Base-by-base conservation (phyloP, 345 rosid species). In the Raphanus raphanistrum region DNA sequence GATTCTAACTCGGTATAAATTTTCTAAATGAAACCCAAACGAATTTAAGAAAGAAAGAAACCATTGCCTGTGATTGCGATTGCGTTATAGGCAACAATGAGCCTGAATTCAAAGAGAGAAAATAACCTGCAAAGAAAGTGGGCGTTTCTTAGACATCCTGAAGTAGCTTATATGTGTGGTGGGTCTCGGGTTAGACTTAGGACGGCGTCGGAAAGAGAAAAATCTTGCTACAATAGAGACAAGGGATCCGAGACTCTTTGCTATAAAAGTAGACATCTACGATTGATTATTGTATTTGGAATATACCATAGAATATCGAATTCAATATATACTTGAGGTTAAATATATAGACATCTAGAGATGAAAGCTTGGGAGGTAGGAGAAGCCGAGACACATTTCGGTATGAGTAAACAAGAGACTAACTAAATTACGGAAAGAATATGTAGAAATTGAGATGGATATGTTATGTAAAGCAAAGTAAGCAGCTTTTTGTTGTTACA, bases 61-160 rank as follows among this genome's bases (percentile, higher is more conserved):
- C 26, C 12, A 32, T 4, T 62, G 57, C 57, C 28, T 59, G 26
- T 26, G 15, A 38, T 36, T 57, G 17, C 17, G 29, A 45, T 25
- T 36, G 54, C 27, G 25, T 45, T 60, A 41, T 11, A 13, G 29
- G 33, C 7, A 3, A 58, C 28, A 66, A 31, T 29, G n/a, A 9
- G 31, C 11, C 65, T 21, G 4, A 70, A 9, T 29, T 17, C 15
- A 54, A 28, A 32, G 59, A 36, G 58, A 61, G 81, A 75, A 26
- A 59, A 59, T 5, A 85, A 91, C 98, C 98, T 91, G 97, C 86
- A 94, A 84, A 76, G 96, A 91, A 83, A 94, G 92, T 70, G 90
- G 96, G 61, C 85, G 91, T 26, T 81, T 83, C 91, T 79, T 89
- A 16, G 90, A 86, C 94, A 88, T 94, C 87, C 80, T 83, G 82